Evolutionary conservation across 1,284 basidiomycete genomes (phyloP).

Genomic region (Lignosus rhinocerotis): DNA sequence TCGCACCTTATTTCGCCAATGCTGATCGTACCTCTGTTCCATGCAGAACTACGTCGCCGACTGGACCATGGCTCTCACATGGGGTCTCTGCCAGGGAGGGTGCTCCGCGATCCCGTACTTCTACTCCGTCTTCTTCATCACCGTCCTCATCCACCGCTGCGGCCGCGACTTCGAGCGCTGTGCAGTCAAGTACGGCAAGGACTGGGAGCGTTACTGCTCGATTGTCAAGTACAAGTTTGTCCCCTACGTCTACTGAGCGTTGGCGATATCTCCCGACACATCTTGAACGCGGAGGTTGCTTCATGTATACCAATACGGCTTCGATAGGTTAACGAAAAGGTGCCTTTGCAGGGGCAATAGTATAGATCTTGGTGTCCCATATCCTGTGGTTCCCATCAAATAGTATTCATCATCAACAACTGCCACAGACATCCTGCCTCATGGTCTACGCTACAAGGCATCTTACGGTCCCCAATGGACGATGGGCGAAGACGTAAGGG

Average conservation of each 20-base stretch:
- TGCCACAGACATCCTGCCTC: no score
- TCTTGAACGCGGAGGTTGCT: not conserved
- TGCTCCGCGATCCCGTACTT: slow-evolving; percentile 92
- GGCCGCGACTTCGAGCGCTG: slow-evolving; percentile 93
- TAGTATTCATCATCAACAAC: no score
- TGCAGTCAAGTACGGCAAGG: slow-evolving; percentile 91
- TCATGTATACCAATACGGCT: not conserved
- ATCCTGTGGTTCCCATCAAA: no score
- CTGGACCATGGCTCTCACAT: slow-evolving; percentile 86
- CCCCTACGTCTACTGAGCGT: slow-evolving; percentile 60
- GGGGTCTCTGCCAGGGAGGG: slow-evolving; percentile 87
- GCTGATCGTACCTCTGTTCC: not conserved
- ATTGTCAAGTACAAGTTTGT: slow-evolving; percentile 91
- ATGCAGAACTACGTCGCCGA: slow-evolving; percentile 82
- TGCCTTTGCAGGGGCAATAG: slow-evolving; percentile 1
- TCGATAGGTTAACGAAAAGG: not conserved
- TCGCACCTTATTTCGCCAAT: not conserved
- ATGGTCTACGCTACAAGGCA: no score
- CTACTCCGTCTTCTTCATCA: slow-evolving; percentile 92
- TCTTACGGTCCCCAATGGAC: no score
- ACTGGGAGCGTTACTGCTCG: slow-evolving; percentile 89
- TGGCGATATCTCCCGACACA: not conserved
- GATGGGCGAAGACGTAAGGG: no score
- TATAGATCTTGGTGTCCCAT: not conserved
- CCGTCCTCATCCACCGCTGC: slow-evolving; percentile 85